Percentiles rank a stretch among this genome's conserved stretches.
phyloP scores from a whole-genome alignment of 345 rosid species.

The Noccaea bulbosa region DNA sequence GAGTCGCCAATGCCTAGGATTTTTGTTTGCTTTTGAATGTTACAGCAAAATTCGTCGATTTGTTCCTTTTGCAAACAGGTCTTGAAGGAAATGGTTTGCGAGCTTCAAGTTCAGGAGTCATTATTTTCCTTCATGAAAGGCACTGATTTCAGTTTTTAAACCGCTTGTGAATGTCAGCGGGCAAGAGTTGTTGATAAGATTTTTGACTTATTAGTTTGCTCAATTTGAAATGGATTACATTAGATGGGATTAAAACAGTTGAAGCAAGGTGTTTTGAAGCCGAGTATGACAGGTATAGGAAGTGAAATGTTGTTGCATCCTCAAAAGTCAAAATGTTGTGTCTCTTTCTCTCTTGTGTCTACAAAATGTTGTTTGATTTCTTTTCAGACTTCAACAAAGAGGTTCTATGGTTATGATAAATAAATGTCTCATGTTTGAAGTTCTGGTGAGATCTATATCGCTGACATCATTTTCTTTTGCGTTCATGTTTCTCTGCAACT shows the following conservation, averaged over 20 bases:
- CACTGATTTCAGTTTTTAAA: conserved; percentile 13
- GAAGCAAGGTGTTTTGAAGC: conserved; percentile 55
- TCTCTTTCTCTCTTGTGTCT: not conserved
- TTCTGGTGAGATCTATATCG: conserved; percentile 55
- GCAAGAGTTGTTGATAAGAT: conserved; percentile 20
- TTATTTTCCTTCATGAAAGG: conserved; percentile 56
- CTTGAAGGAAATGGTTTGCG: conserved; percentile 43
- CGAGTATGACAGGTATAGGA: conserved; percentile 47
- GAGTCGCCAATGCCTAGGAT: not conserved
- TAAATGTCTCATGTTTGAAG: conserved; percentile 61
- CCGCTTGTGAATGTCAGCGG: not conserved
- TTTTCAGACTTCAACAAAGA: conserved; percentile 49
- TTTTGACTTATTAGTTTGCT: conserved; percentile 1
- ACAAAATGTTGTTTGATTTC: conserved; percentile 42
- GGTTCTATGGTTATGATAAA: conserved; percentile 61
- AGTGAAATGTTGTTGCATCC: conserved; percentile 1
- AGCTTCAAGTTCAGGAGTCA: conserved; percentile 58
- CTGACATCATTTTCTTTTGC: conserved; percentile 10
- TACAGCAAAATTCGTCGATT: not conserved
- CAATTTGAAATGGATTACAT: conserved; percentile 18
- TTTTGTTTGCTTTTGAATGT: conserved; percentile 12
- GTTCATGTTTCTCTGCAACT: conserved; percentile 22
- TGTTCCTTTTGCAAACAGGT: conserved; percentile 37
- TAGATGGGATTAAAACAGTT: conserved; percentile 55
- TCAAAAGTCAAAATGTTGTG: conserved; percentile 6